phyloP scores from a whole-genome alignment of 2,329 filamentous ascomycete species.

The Kalaharituber pfeilii region DNA sequence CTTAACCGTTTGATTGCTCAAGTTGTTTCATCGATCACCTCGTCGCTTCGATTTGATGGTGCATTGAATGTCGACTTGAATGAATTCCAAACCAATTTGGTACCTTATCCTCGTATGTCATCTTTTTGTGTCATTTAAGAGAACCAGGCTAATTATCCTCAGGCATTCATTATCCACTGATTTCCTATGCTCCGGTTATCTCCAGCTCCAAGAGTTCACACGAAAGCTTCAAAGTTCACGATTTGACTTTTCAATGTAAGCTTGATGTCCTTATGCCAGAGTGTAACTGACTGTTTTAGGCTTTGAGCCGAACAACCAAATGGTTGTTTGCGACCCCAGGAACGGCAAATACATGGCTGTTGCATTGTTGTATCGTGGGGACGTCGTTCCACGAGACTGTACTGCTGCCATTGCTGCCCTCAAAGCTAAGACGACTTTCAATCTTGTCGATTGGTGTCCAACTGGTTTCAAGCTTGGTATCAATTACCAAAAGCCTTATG shows the following conservation, averaged over 20 bases:
- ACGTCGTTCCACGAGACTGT: slow-evolving; percentile 46
- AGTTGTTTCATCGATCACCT: slow-evolving; percentile 50
- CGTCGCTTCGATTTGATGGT: slow-evolving; percentile 46
- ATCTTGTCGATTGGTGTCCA: slow-evolving; percentile 51
- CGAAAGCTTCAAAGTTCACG: slow-evolving; percentile 73
- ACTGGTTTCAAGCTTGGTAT: slow-evolving; percentile 54
- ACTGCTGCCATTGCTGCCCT: slow-evolving; percentile 41
- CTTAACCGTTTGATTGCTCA: slow-evolving; percentile 50
- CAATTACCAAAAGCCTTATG: slow-evolving; percentile 43
- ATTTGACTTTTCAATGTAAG: slow-evolving; percentile 44
- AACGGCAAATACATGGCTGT: slow-evolving; percentile 55
- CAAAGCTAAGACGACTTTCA: slow-evolving; percentile 47
- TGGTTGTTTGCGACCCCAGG: slow-evolving; percentile 50
- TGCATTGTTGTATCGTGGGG: slow-evolving; percentile 47
- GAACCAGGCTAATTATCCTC: background rate
- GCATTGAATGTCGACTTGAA: slow-evolving; percentile 50
- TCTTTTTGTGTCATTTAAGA: background rate
- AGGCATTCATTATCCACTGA: slow-evolving; percentile 46
- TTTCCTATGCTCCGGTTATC: slow-evolving; percentile 47
- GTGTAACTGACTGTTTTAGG: slow-evolving; percentile 25
- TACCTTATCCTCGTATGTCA: slow-evolving; percentile 41
- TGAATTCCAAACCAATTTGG: slow-evolving; percentile 53
- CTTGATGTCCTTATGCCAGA: slow-evolving; percentile 17
- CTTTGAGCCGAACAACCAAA: slow-evolving; percentile 52
- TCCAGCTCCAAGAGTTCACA: slow-evolving; percentile 59